Evolutionary conservation across 2,329 filamentous ascomycete genomes (phyloP), one percentile per base, ranked within the genome.

Genomic region (Ciborinia camelliae): DNA sequence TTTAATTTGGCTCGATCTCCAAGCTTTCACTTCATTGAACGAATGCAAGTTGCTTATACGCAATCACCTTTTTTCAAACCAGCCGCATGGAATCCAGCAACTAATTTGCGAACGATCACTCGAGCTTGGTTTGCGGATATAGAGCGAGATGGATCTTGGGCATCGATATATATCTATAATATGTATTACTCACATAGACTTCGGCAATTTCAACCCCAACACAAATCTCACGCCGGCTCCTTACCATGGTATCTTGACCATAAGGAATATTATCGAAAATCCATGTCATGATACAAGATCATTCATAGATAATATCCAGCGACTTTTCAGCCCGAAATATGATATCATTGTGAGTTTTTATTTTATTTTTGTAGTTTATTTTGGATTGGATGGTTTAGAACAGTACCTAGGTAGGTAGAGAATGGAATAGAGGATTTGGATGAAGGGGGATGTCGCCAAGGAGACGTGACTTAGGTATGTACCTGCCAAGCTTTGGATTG

Each of bases 161-260:
- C 67, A 50, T 74, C 71, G 51, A 72, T 70, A 32, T 71, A 73
- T 47, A 73, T 70, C 72, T 73, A 39, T n/a, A n/a, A n/a, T n/a
- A n/a, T 28, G 8, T n/a, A 39, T n/a, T 7, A 20, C 37, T 66
- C 20, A 67, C 59, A n/a, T 51, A 39, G 39, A 28, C 9, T 48
- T 9, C 52, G 20, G n/a, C 39, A 59, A 14, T 6, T 9, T 15
- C 4, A 18, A n/a, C n/a, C n/a, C n/a, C n/a, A n/a, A n/a, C n/a
- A n/a, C n/a, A n/a, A n/a, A n/a, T n/a, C n/a, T 45, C 2, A 18
- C 3, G 20, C 5, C 3, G 14, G 7, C 18, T 15, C 23, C 14
- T 10, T 43, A 23, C 26, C 20, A 7, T 48, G 18, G 20, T 61
- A 70, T 74, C 66, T 58, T 55, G 67, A 59, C 71, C 65, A 50